phyloP scores from a whole-genome alignment of 257 asterid species.

The Gentiana macrophylla region DNA sequence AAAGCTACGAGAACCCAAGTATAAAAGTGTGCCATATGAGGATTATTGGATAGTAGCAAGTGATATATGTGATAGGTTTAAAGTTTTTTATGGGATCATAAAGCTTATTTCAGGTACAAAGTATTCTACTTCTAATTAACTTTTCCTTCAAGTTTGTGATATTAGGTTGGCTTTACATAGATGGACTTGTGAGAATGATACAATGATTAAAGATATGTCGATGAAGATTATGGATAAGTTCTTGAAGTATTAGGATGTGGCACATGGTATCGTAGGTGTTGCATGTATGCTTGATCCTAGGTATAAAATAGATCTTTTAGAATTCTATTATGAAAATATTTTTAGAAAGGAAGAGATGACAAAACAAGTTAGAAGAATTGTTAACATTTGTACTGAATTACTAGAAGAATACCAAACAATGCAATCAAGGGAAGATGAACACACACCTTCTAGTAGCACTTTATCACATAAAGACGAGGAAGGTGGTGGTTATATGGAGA shows the following conservation, averaged over 20 bases:
- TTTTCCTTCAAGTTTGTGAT: not conserved
- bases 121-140: not conserved
- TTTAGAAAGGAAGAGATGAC: not conserved
- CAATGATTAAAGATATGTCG: too few relatives aligned
- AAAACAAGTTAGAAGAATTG: too few relatives aligned
- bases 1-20: too few relatives aligned
- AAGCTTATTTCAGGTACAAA: not conserved
- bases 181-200: too few relatives aligned
- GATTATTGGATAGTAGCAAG: not conserved
- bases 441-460: too few relatives aligned
- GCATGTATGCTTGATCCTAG: not conserved
- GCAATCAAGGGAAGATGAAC: too few relatives aligned
- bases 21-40: too few relatives aligned
- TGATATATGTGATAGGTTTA: not conserved
- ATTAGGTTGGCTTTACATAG: not conserved
- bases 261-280: too few relatives aligned
- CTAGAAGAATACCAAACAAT: too few relatives aligned
- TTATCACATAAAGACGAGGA: too few relatives aligned
- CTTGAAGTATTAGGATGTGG: not conserved
- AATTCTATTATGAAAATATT: not conserved
- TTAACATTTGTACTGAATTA: too few relatives aligned
- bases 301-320: not conserved
- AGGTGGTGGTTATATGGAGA: too few relatives aligned
- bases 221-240: not conserved
- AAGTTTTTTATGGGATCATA: not conserved